phyloP scores from a whole-genome alignment of 1,284 basidiomycete species.

The Porogramme epimiltina region DNA sequence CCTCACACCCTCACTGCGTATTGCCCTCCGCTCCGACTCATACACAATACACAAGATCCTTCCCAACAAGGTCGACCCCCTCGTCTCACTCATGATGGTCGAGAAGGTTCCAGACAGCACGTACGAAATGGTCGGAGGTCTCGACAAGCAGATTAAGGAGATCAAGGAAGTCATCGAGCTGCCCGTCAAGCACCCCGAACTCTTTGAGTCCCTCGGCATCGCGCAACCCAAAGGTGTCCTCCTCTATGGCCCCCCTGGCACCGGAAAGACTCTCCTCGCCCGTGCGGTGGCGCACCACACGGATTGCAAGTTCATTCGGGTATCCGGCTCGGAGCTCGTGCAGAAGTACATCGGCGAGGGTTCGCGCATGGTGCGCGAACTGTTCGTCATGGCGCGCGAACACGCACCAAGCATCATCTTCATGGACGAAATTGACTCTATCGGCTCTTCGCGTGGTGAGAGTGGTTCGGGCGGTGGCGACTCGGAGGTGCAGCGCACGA shows the following conservation, averaged over 20 bases:
- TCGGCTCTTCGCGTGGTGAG: conserved; percentile 93
- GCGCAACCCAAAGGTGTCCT: conserved; percentile 98
- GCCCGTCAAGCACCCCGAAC: conserved; percentile 97
- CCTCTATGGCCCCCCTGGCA: conserved; percentile 96
- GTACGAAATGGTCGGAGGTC: conserved; percentile 99
- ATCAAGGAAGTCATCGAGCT: conserved; percentile 99
- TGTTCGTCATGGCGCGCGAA: conserved; percentile 98
- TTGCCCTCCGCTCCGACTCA: conserved; percentile 94
- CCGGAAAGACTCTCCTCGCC: no score
- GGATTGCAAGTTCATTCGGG: no score
- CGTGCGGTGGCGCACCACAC: no score
- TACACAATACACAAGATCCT: conserved; percentile 95
- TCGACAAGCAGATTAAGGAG: conserved; percentile 99
- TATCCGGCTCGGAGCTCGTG: no score
- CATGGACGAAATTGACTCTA: conserved; percentile 99
- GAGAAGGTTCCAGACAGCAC: conserved; percentile 99
- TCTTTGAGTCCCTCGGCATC: conserved; percentile 96
- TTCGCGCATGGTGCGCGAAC: conserved; percentile 92
- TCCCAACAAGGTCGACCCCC: conserved; percentile 94
- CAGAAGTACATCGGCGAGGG: conserved; percentile 99
- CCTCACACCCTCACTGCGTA: conserved; percentile 87
- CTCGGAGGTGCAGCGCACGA: no score
- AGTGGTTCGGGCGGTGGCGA: no score
- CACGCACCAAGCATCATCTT: conserved; percentile 99
- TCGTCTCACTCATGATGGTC: conserved; percentile 99